Percentiles rank a stretch among this genome's conserved stretches.
Conservation (phyloP, 345 rosid species). For the Citrus glauca region DNA sequence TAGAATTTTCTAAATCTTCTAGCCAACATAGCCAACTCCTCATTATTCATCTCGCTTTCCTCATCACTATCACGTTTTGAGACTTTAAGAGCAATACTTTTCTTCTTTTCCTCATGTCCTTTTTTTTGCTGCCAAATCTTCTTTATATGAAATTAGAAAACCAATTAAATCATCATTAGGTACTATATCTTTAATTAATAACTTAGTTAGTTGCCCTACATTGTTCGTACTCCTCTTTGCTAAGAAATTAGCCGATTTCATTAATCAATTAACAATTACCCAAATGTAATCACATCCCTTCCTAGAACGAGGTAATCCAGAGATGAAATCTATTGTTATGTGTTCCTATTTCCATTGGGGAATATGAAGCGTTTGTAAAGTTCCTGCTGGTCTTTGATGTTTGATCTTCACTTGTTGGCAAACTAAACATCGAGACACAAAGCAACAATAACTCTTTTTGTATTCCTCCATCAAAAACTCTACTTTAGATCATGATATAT, state of each 20-base stretch:
- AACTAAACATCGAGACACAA: neutral
- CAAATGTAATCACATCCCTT: neutral
- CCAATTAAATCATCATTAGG: too few species aligned
- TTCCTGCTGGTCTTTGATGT: neutral
- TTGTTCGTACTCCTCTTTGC: neutral
- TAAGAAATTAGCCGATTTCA: neutral
- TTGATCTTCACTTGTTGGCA: neutral
- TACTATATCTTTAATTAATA: too few species aligned
- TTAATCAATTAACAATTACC: neutral
- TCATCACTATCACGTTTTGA: too few species aligned
- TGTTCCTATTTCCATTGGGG: neutral
- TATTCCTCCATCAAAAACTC: too few species aligned
- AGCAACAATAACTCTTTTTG: too few species aligned
- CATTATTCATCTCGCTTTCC: too few species aligned
- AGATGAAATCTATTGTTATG: neutral
- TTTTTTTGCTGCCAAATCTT: too few species aligned
- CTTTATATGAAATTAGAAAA: too few species aligned
- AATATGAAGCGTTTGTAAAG: neutral
- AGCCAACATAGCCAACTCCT: too few species aligned
- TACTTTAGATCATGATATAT: neutral
- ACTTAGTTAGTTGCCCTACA: neutral
- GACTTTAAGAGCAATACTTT: too few species aligned
- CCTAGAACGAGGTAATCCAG: neutral
- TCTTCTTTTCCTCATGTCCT: too few species aligned
- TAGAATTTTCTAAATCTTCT: too few species aligned